Evolutionary conservation across 2,329 filamentous ascomycete genomes (phyloP).

Genomic region (Cryphonectria carpinicola): DNA sequence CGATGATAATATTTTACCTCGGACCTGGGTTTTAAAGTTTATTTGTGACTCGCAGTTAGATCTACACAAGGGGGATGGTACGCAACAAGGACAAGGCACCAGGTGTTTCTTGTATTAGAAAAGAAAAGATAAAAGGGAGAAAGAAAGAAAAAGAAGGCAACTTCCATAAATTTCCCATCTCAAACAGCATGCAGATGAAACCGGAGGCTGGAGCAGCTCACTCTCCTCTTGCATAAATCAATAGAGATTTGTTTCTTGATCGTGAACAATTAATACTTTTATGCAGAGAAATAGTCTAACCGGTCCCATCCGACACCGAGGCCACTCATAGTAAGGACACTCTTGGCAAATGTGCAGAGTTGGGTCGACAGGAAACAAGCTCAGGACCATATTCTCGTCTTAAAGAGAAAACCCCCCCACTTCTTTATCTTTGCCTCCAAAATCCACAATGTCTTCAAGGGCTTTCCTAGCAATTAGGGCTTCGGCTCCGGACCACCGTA

Average conservation of each 20-base stretch:
- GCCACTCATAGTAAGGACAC: neutral
- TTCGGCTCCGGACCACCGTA: neutral
- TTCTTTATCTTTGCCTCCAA: neutral
- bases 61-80: neutral
- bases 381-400: neutral
- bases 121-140: neutral
- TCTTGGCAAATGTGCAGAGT: neutral
- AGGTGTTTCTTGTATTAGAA: neutral
- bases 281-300: neutral
- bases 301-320: neutral
- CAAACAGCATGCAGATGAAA: neutral
- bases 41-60: neutral
- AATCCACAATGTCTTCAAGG: neutral
- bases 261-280: neutral
- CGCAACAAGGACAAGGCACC: neutral
- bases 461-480: neutral
- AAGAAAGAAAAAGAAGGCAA: neutral
- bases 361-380: neutral
- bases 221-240: neutral
- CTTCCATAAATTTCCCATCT: neutral
- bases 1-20: neutral
- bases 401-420: neutral
- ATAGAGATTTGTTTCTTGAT: neutral
- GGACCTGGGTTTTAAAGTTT: neutral
- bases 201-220: neutral